phyloP scores from a whole-genome alignment of 2,329 filamentous ascomycete species.

The Aspergillus texensis region DNA sequence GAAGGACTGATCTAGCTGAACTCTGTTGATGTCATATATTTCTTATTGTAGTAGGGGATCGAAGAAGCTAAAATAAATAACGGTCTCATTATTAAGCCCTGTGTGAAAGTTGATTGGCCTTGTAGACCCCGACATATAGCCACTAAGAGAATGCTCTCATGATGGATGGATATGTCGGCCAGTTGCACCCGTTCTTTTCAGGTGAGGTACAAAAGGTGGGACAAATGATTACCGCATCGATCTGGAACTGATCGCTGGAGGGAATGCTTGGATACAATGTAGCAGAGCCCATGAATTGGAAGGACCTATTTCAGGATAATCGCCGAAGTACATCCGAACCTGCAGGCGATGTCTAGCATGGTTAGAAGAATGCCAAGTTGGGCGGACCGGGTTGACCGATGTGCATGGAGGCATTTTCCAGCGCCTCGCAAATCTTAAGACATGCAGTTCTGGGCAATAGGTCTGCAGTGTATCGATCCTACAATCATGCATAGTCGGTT shows the following conservation, averaged over 20 bases:
- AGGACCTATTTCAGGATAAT: too few species aligned
- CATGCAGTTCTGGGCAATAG: not conserved
- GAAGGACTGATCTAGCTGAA: not conserved
- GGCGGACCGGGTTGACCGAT: not conserved
- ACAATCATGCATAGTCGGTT: too few species aligned
- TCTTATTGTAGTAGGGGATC: too few species aligned
- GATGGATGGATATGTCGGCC: not conserved
- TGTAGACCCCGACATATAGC: too few species aligned
- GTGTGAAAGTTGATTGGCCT: too few species aligned
- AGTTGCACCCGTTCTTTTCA: not conserved
- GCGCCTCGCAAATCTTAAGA: not conserved
- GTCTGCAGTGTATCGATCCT: not conserved
- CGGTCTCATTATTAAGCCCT: too few species aligned
- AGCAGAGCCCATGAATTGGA: too few species aligned
- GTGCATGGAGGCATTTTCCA: not conserved
- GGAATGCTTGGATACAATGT: too few species aligned
- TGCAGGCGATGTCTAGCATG: not conserved
- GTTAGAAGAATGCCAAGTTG: not conserved
- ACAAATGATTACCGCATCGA: not conserved
- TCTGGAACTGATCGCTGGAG: not conserved
- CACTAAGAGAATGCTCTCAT: too few species aligned
- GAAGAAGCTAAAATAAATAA: too few species aligned
- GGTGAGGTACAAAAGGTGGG: not conserved
- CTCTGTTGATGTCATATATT: not conserved
- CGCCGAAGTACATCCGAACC: too few species aligned